Conservation (phyloP, 202 grass and related monocot genomes). For the Carex arenaria region DNA sequence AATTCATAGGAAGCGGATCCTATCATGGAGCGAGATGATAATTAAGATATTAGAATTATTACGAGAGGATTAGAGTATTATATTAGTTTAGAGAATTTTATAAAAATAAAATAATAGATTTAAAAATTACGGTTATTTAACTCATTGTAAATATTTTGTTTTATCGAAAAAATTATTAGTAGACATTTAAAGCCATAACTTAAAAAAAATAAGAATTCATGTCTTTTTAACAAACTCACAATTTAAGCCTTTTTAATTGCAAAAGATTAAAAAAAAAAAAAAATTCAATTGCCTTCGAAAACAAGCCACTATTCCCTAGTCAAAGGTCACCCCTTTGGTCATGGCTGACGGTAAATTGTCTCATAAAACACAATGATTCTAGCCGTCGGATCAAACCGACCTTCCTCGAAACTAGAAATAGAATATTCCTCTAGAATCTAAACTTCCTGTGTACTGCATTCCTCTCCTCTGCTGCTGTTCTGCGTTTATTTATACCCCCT, state of each 20-base stretch:
- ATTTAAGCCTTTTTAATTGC: background rate
- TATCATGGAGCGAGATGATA: too few relatives aligned
- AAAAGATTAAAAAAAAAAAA: background rate
- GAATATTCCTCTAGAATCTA: slow-evolving; percentile 33
- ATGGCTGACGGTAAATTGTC: background rate
- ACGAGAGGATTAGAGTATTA: too few relatives aligned
- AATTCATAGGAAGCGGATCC: too few relatives aligned
- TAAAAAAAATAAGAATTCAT: too few relatives aligned
- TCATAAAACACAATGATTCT: background rate
- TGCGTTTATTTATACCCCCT: slow-evolving; percentile 22
- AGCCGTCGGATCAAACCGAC: background rate
- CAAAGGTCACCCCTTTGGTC: background rate
- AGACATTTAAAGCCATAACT: too few relatives aligned
- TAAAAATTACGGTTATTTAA: too few relatives aligned
- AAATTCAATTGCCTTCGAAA: background rate
- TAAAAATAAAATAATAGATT: too few relatives aligned
- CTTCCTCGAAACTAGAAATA: background rate
- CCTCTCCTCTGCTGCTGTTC: too few relatives aligned
- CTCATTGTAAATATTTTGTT: too few relatives aligned
- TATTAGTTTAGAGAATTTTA: too few relatives aligned
- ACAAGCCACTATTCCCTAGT: background rate
- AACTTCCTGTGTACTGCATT: background rate
- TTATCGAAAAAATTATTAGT: too few relatives aligned
- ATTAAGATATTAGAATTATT: too few relatives aligned
- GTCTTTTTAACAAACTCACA: background rate